Conservation (phyloP, 768 basidiomycete genomes). For the Naganishia randhawae region DNA sequence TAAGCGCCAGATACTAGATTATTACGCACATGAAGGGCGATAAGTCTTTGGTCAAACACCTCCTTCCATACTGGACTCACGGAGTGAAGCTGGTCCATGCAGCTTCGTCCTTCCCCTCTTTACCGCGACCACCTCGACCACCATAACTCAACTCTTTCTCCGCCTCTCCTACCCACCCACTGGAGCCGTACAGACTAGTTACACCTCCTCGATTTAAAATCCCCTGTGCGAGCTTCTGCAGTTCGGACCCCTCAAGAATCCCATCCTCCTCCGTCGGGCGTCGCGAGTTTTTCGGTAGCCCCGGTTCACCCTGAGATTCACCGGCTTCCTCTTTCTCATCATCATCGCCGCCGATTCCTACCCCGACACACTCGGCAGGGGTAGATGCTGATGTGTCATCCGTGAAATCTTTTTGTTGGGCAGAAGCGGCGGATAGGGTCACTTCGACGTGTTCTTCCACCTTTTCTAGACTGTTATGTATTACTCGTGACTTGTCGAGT, state of each 20-base stretch:
- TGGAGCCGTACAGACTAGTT: conserved; percentile 64
- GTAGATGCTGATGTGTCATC: background rate
- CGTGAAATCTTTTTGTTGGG: background rate
- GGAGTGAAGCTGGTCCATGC: conserved; percentile 85
- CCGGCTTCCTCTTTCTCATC: conserved; percentile 51
- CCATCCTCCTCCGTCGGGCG: conserved; percentile 62
- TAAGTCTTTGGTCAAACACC: background rate
- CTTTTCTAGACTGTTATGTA: conserved; percentile 47
- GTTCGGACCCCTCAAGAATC: conserved; percentile 61
- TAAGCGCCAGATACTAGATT: conserved; percentile 62
- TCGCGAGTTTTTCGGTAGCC: conserved; percentile 70
- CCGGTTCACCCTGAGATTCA: conserved; percentile 53
- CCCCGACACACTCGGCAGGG: background rate
- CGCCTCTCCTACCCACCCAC: conserved; percentile 31
- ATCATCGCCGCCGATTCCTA: conserved; percentile 34
- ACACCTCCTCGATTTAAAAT: conserved; percentile 46
- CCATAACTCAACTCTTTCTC: conserved; percentile 56
- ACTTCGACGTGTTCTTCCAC: conserved; percentile 27
- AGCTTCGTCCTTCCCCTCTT: conserved; percentile 67
- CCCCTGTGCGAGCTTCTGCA: conserved; percentile 56
- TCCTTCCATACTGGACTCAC: conserved; percentile 37
- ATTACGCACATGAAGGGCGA: background rate
- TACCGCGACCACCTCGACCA: conserved; percentile 52
- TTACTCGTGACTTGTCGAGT: conserved; percentile 61
- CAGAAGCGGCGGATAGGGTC: background rate